Conservation (phyloP, 257 asterid genomes). For the Solanum pinnatisectum region DNA sequence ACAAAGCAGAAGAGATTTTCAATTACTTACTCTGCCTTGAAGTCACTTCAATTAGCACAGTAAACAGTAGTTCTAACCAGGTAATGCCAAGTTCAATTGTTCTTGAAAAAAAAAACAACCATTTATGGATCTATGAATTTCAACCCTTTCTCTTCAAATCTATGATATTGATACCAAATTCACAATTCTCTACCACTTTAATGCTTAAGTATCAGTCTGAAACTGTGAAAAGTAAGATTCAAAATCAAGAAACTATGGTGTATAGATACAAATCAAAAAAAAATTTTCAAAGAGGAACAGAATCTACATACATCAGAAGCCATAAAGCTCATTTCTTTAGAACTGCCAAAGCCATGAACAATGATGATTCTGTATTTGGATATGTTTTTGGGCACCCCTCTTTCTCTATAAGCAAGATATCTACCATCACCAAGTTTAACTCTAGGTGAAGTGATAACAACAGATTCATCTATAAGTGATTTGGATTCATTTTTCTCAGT, state of each 20-base stretch:
- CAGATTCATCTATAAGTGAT: conserved; percentile 13
- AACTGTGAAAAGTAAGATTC: not conserved
- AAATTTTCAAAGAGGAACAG: not conserved
- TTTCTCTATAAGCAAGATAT: conserved; percentile 66
- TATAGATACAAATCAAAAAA: not conserved
- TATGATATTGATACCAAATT: not conserved
- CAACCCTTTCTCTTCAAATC: not conserved
- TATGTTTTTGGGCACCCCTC: conserved; percentile 61
- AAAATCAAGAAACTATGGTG: not conserved
- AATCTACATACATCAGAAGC: conserved; percentile 53
- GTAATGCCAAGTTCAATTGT: not conserved
- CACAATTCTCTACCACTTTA: not conserved
- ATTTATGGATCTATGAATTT: not conserved
- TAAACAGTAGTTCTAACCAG: not conserved
- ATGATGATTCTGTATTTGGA: conserved; percentile 55
- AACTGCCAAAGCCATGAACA: conserved; percentile 90
- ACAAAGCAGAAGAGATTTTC: not conserved
- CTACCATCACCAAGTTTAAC: conserved; percentile 80
- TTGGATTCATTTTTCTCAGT: conserved; percentile 27
- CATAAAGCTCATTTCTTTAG: conserved; percentile 77
- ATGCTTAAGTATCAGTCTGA: not conserved
- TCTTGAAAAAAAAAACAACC: not conserved
- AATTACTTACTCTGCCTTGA: not conserved
- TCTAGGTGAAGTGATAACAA: conserved; percentile 16
- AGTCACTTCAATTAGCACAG: not conserved